Base-by-base conservation (phyloP, 1,139 yeast species). In the Lodderomyces theae region DNA sequence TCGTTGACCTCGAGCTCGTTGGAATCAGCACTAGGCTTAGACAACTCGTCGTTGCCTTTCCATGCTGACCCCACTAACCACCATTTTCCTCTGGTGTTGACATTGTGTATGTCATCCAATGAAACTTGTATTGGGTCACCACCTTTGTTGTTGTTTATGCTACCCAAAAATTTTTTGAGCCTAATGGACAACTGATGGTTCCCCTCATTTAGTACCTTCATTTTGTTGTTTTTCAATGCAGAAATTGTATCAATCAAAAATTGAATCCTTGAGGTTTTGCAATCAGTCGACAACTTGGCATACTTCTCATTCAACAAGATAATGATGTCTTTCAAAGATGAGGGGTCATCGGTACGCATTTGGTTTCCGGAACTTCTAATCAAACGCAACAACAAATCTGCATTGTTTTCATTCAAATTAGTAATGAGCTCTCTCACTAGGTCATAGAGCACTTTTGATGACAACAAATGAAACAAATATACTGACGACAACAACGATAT, bases 31-130 rank as follows among this genome's bases (percentile, higher is more conserved):
- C 29, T 17, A 16, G 30, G 29, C 5, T 23, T 17, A 5, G 8
- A 16, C 2, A 22, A 11, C 4, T 4, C 19, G 3, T 35, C 38
- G 16, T 35, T 11, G 1, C 90, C 90, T 54, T 80, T 86, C 97
- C 97, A 92, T 0, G 98, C 96, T 3, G 97, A 86, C 35, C 99
- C 98, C 28, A 94, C 90, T 34, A 92, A 71, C 99, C 98, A 94
- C 99, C 99, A 94, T 61, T 90, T 92, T 42, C 98, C 98, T 48
- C 81, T 77, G 0, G 82, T 77, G 10, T 82, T 86, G 22, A 87
- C 74, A 47, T 78, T 79, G 38, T 78, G 79, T 43, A 94, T 89
- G 64, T 94, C 99, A 37, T 79, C 82, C 25, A 94, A 67, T 2
- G 88, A 70, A 1, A 92, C 97, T 51, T 86, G 89, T 24, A 94